Evolutionary conservation across 2,329 filamentous ascomycete genomes (phyloP), one percentile per base, ranked within the genome.

Genomic region (Sporothrix mexicana): DNA sequence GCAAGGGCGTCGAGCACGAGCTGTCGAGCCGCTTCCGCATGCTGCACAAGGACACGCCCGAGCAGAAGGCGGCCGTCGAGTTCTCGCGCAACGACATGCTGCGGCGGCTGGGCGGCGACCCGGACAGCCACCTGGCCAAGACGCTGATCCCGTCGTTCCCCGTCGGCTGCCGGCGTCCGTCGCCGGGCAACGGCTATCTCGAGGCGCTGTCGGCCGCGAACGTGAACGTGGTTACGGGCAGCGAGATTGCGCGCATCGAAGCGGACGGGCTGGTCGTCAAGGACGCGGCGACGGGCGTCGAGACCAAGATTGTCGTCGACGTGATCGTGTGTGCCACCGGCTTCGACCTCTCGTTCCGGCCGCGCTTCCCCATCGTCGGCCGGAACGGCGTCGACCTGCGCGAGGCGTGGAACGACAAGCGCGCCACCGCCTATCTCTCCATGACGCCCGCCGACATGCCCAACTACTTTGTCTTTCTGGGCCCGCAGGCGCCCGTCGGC

Each of bases 131-230:
- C 1, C 72, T 76, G 2, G 74, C 75, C 43, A 47, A 71, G n/a
- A 69, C 73, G 7, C 53, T 72, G 13, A 64, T 75, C 30, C 74
- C 74, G 1, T 41, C 59, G 2, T 75, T 74, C 17, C 79, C 81
- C 0, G 82, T 83, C 5, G 85, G 85, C 13, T 84, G 79, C 77
- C 80, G 79, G 70, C 81, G 82, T 0, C 80, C 84, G 51, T 82
- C 83, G 0, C 84, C 83, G 0, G 83, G 83, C 0, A 80, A 81
- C 64, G 82, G 83, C 6, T 84, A 83, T 76, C 78, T 84, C 51
- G 82, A 84, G 72, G 80, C 81, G 10, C 78, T 86, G 53, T 79
- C 79, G 2, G 75, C 82, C 70, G 78, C 80, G 12, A 87, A 88
- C 64, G 83, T 87, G 4, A 76, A 79, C 8, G 80, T 81, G 3